Evolutionary conservation across 306 rosid genomes (phyloP), one percentile per base, ranked within the genome.

Genomic region (Citrullus mucosospermus): DNA sequence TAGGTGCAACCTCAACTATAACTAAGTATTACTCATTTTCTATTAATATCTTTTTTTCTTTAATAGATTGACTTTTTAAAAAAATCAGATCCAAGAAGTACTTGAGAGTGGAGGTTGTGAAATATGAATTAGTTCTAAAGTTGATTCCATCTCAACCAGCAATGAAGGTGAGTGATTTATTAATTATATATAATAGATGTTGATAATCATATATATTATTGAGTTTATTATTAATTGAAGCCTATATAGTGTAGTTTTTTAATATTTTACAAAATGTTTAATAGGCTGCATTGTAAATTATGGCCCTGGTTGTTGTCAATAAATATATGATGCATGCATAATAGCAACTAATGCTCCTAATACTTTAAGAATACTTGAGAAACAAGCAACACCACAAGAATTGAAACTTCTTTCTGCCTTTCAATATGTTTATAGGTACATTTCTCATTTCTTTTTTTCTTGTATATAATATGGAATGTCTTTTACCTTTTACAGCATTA

Each of bases 291-390:
- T 63, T 60, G 85, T 90, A 36, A 51, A 68, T 59, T 81, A 82
- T 79, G 85, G 85, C 79, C 90, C 84, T 78, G 94, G n/a, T n/a
- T n/a, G 88, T 85, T 86, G 88, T 3, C 56, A 84, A 70, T 95
- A 94, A 85, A 59, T 34, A 36, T 90, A 82, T 50, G 81, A 89
- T 53, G 89, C 82, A 51, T 92, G 98, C 86, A 66, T 92, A 78
- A 59, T 94, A 83, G 96, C 97, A 9, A 83, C 84, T 18, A 96
- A 94, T 82, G 93, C 97, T 54, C 98, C 98, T 13, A 95, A 94
- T 32, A 87, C 98, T 44, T 48, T 92, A 80, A 82, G 86, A 83
- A 72, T 94, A 79, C 83, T 94, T 80, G 93, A 96, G 78, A 89
- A 86, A 9, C 89, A 89, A 83, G 97, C 92, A 68, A 92, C 97